Conservation (phyloP, 345 rosid species). For the Hibiscus trionum region DNA sequence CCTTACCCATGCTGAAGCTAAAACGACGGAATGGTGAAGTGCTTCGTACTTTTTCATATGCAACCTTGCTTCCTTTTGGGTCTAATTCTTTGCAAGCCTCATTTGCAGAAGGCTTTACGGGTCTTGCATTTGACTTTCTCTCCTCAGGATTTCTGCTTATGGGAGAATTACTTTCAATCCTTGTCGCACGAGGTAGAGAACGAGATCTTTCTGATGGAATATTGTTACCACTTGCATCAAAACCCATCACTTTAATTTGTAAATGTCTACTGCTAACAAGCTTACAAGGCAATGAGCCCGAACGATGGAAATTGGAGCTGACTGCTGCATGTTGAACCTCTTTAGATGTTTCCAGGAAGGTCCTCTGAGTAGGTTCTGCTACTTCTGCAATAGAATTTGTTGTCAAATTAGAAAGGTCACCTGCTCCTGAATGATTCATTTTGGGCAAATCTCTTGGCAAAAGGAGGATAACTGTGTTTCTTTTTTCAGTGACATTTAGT, state of each 20-base stretch:
- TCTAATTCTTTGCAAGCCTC: conserved; percentile 31
- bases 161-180: conserved; percentile 23
- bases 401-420: conserved; percentile 23
- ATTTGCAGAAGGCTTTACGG: conserved; percentile 7
- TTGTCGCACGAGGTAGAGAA: conserved; percentile 25
- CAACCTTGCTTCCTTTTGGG: conserved; percentile 24
- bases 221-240: conserved; percentile 22
- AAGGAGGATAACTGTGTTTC: conserved; percentile 36
- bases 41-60: conserved; percentile 55
- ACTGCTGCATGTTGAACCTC: conserved; percentile 22
- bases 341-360: conserved; percentile 24
- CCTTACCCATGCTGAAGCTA: conserved; percentile 48
- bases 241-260: conserved; percentile 23
- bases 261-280: conserved; percentile 23
- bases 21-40: conserved; percentile 70
- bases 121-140: conserved; percentile 19
- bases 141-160: conserved; percentile 28
- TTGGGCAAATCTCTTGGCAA: conserved; percentile 38
- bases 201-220: conserved; percentile 27
- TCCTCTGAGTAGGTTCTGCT: conserved; percentile 34
- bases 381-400: conserved; percentile 17
- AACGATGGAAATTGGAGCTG: conserved; percentile 27
- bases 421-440: conserved; percentile 23
- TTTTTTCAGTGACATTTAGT: conserved; percentile 21
- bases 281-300: conserved; percentile 37